Evolutionary conservation across 257 asterid genomes (phyloP).

Genomic region (Anisodus acutangulus): DNA sequence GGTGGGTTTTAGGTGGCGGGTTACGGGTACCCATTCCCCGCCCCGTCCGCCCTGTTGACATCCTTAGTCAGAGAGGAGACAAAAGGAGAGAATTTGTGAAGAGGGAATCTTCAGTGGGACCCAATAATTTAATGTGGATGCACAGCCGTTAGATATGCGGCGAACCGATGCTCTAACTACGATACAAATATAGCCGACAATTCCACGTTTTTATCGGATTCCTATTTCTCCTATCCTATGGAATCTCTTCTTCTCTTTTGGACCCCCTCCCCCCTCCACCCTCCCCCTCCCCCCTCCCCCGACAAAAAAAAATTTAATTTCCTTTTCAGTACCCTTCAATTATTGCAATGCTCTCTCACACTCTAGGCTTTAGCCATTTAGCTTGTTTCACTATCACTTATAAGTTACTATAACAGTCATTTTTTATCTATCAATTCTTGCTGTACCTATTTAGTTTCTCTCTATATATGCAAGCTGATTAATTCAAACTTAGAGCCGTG

Average conservation of each 20-base stretch:
- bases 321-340: background rate
- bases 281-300: no score
- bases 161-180: slow-evolving; percentile 39
- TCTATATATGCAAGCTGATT: no score
- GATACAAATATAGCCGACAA: background rate
- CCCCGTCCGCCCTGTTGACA: no score
- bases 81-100: background rate
- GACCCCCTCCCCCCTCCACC: background rate
- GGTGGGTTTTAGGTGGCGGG: no score
- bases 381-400: background rate
- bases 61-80: background rate
- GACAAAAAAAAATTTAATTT: no score
- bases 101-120: slow-evolving; percentile 8
- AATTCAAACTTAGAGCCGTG: no score
- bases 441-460: background rate
- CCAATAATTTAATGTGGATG: slow-evolving; percentile 30
- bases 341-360: background rate
- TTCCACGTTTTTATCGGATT: slow-evolving; percentile 38
- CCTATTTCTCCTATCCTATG: background rate
- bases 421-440: background rate
- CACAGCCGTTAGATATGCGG: slow-evolving; percentile 53
- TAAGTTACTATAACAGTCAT: background rate
- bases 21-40: no score
- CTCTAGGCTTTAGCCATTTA: background rate
- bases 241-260: background rate